phyloP scores from a whole-genome alignment of 129 eudicot genomes.

The Flaveria brownii region DNA sequence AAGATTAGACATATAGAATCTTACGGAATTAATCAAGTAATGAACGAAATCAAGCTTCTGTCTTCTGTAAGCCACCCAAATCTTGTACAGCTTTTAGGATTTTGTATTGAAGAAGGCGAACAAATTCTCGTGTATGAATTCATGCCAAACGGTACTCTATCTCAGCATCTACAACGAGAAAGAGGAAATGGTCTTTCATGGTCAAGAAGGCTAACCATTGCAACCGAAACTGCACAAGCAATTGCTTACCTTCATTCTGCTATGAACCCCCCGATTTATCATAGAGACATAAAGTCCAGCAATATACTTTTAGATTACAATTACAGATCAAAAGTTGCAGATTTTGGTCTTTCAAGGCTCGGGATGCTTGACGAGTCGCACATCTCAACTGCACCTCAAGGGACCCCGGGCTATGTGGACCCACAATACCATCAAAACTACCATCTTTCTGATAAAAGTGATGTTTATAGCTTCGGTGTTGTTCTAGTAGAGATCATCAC shows the following conservation, averaged over 20 bases:
- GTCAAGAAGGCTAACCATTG: constrained; percentile 73
- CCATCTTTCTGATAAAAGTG: constrained; percentile 93
- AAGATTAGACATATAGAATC: constrained; percentile 61
- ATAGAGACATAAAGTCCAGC: constrained; percentile 90
- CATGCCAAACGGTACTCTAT: constrained; percentile 88
- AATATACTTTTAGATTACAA: constrained; percentile 76
- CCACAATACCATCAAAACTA: constrained; percentile 94
- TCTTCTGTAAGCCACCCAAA: constrained; percentile 96
- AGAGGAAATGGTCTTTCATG: constrained; percentile 89
- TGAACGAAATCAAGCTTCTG: constrained; percentile 90
- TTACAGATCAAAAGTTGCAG: constrained; percentile 84
- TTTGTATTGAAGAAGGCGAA: constrained; percentile 82
- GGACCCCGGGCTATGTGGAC: constrained; percentile 97
- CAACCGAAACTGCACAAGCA: constrained; percentile 83
- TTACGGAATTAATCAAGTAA: constrained; percentile 72
- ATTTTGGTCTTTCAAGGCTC: constrained; percentile 89
- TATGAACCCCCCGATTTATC: constrained; percentile 85
- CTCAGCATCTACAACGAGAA: constrained; percentile 84
- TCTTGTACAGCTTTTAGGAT: constrained; percentile 85
- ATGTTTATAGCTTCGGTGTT: constrained; percentile 93
- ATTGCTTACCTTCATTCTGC: constrained; percentile 87
- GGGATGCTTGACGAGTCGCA: constrained; percentile 86
- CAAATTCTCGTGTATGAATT: constrained; percentile 90
- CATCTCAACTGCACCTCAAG: constrained; percentile 95
- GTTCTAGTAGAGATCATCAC: constrained; percentile 89